These are phyloP conservation scores for Niveomyces coronatus DNA, from an alignment of 2,329 filamentous ascomycete species.

Conservation along the genomic window DNA sequence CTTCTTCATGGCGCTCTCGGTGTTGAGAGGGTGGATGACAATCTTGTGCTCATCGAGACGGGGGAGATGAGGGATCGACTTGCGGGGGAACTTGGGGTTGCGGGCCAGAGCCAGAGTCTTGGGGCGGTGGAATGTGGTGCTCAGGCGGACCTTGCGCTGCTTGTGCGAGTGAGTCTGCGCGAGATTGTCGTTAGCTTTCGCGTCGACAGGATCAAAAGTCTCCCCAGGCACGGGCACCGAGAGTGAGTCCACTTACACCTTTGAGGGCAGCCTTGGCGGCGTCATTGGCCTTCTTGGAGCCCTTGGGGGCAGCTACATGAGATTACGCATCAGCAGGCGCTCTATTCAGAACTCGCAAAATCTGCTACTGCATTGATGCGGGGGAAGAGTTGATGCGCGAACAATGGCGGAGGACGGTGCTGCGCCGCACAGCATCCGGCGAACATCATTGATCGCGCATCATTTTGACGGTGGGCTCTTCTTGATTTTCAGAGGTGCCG, in stretches of 20 bases:
- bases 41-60: constrained; percentile 97
- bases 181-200: constrained; percentile 7
- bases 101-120: constrained; percentile 92
- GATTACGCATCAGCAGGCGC: constrained; percentile 60
- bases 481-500: no score
- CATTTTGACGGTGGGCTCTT: no score
- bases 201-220: constrained; percentile 11
- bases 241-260: constrained; percentile 93
- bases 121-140: constrained; percentile 92
- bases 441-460: no score
- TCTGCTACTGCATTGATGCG: constrained; percentile 60
- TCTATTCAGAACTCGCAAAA: constrained; percentile 64
- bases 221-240: no score
- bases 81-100: constrained; percentile 91
- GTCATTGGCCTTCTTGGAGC: constrained; percentile 77
- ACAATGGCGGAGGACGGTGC: neutral
- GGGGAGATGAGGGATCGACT: constrained; percentile 80
- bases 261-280: constrained; percentile 94
- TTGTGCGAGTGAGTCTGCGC: constrained; percentile 55
- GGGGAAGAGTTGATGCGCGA: neutral
- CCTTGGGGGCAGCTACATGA: constrained; percentile 49
- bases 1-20: constrained; percentile 99
- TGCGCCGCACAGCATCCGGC: no score
- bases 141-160: constrained; percentile 83
- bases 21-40: constrained; percentile 97